Conservation (phyloP, 2,329 filamentous ascomycete species). For the Phaeosphaeria sp. region DNA sequence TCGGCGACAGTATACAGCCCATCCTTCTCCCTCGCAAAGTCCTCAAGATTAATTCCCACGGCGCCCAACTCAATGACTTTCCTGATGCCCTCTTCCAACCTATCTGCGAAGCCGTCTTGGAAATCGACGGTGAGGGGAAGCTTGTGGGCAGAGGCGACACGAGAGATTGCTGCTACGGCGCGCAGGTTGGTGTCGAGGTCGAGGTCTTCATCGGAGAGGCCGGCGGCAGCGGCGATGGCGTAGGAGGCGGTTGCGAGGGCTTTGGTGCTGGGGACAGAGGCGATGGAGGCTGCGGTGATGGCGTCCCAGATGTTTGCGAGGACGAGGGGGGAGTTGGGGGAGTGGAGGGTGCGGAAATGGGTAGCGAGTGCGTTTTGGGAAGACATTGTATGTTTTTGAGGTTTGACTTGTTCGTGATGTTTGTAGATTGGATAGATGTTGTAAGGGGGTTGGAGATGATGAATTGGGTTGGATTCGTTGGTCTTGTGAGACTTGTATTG, state of each 20-base stretch:
- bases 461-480: too few species aligned
- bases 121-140: slow-evolving; percentile 65
- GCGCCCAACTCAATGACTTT: slow-evolving; percentile 59
- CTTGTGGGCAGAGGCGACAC: slow-evolving; percentile 48
- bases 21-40: slow-evolving; percentile 47
- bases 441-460: not conserved
- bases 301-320: slow-evolving; percentile 65
- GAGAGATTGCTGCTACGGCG: slow-evolving; percentile 55
- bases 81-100: slow-evolving; percentile 55
- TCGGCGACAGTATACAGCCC: slow-evolving; percentile 53
- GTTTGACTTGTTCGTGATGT: too few species aligned
- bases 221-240: slow-evolving; percentile 42
- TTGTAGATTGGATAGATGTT: too few species aligned
- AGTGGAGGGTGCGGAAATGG: slow-evolving; percentile 54
- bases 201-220: slow-evolving; percentile 50
- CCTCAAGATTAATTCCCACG: slow-evolving; percentile 67
- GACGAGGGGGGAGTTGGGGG: slow-evolving; percentile 59
- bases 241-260: slow-evolving; percentile 50
- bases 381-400: not conserved
- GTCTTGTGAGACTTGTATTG: too few species aligned
- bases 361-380: slow-evolving; percentile 1
- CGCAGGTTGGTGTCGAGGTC: slow-evolving; percentile 60
- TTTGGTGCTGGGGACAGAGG: slow-evolving; percentile 52
- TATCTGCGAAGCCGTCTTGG: slow-evolving; percentile 65
- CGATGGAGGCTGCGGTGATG: slow-evolving; percentile 56